Evolutionary conservation across 768 basidiomycete genomes (phyloP), one percentile per base, ranked within the genome.

Genomic region (Gloeophyllum trabeum): DNA sequence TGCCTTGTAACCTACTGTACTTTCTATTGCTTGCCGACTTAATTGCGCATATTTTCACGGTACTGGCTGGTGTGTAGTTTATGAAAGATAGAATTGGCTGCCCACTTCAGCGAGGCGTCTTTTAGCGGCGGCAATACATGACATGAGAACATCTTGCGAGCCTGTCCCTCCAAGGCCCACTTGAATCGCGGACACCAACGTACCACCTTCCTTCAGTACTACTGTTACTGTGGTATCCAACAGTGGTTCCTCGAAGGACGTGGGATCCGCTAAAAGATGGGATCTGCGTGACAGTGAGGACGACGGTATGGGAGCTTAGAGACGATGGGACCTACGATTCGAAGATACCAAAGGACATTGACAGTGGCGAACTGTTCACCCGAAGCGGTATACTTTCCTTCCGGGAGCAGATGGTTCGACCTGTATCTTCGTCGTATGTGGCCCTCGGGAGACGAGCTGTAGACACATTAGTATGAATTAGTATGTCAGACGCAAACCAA

Each of bases 161-260:
- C 58, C 61, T 41, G 52, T 49, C 40, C 56, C 51, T 32, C 28
- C 63, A 10, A 74, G 56, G 6, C 79, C 77, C n/a, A 73, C 56
- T 48, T 82, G 77, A n/a, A 64, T 61, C 3, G 75, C 63, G 0
- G 70, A 67, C 12, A 78, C 56, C 5, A 83, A 56, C 5, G 66
- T 61, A 12, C 66, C 69, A 1, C 55, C 47, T 22, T 69, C 66
- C 45, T 76, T 75, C 4, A 87, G 46, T 1, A 81, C 62, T 24
- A 92, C 58, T 1, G 79, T 76, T 43, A 91, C 54, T 0, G 72
- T 70, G 0, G 87, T 80, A 12, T 84, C 77, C 41, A 92, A 72
- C 5, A 96, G 67, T 0, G 88, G 84, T 49, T 91, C 83, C 62
- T 98, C 94, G 57, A 94, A 96, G 1, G 89, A 69, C 0, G 89